Conservation (phyloP, 768 basidiomycete species). For the Baorangia bicolor region DNA sequence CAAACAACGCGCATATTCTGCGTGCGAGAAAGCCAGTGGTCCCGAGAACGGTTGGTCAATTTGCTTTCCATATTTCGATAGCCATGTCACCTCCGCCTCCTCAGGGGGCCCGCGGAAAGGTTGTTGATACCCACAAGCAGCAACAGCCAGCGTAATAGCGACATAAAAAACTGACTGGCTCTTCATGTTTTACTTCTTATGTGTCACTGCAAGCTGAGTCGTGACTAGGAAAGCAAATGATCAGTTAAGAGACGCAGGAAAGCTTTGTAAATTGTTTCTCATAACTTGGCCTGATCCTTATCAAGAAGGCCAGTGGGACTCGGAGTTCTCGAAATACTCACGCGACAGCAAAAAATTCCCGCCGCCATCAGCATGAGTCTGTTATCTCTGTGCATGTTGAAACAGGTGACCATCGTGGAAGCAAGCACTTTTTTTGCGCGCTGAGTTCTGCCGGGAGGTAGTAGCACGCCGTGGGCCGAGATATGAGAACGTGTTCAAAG, state of each 20-base stretch:
- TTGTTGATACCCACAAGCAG: slow-evolving; percentile 13
- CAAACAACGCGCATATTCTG: slow-evolving; percentile 51
- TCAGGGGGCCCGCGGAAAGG: slow-evolving; percentile 5
- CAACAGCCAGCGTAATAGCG: background rate
- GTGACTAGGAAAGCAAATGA: background rate
- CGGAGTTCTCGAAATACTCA: background rate
- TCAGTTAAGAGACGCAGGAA: background rate
- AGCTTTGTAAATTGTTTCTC: background rate
- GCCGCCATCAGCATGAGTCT: background rate
- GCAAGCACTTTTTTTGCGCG: background rate
- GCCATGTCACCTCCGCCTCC: slow-evolving; percentile 50
- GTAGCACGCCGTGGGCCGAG: background rate
- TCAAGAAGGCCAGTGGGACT: background rate
- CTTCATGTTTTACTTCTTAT: slow-evolving; percentile 11
- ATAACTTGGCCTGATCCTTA: background rate
- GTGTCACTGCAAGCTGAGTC: background rate
- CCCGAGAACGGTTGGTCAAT: slow-evolving; percentile 77
- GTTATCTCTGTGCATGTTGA: background rate
- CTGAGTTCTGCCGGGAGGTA: background rate
- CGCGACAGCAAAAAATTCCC: background rate
- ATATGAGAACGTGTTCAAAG: background rate
- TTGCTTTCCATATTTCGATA: slow-evolving; percentile 72
- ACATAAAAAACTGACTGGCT: background rate
- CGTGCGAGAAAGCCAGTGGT: slow-evolving; percentile 78
- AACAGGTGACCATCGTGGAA: background rate